These are phyloP conservation scores for Leccinum incarnatum DNA, from an alignment of 768 basidiomycete species.

Conservation along the genomic window DNA sequence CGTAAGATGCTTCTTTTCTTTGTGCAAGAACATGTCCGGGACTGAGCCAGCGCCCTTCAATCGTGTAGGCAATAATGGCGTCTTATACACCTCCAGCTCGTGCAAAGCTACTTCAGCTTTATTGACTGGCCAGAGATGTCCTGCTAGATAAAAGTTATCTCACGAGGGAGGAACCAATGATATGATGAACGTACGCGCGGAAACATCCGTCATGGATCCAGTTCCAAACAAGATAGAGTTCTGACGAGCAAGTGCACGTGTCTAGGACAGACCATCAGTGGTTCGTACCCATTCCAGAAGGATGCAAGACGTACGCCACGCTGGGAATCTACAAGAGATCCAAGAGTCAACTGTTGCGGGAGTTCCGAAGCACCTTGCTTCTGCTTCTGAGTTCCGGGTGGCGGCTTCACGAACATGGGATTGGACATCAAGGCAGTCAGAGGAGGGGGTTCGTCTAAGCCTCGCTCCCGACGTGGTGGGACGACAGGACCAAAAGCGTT, in stretches of 20 bases:
- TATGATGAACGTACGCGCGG: constrained; percentile 29
- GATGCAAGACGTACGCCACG: constrained; percentile 45
- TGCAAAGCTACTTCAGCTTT: constrained; percentile 67
- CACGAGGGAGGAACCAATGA: constrained; percentile 4
- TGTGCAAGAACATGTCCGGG: constrained; percentile 64
- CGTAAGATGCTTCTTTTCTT: constrained; percentile 39
- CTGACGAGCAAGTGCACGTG: constrained; percentile 49
- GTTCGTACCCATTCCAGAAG: background rate
- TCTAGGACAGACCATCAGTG: constrained; percentile 31
- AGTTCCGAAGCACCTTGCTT: constrained; percentile 20
- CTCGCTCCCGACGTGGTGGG: constrained; percentile 41
- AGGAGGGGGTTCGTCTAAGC: constrained; percentile 69
- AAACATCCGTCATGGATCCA: constrained; percentile 33
- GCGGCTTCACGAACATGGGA: constrained; percentile 68
- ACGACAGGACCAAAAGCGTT: constrained; percentile 41
- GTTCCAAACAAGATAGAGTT: constrained; percentile 50
- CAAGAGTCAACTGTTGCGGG: constrained; percentile 47
- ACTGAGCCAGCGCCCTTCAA: constrained; percentile 39
- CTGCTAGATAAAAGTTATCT: constrained; percentile 23
- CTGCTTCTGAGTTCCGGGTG: constrained; percentile 33
- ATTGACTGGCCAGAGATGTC: constrained; percentile 37
- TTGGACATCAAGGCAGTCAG: constrained; percentile 58
- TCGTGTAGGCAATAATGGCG: constrained; percentile 69
- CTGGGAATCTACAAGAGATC: constrained; percentile 55
- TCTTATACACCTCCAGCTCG: constrained; percentile 76